These are phyloP conservation scores for Hemileccinum rubropunctum DNA, from an alignment of 768 basidiomycete species.

Conservation along the genomic window DNA sequence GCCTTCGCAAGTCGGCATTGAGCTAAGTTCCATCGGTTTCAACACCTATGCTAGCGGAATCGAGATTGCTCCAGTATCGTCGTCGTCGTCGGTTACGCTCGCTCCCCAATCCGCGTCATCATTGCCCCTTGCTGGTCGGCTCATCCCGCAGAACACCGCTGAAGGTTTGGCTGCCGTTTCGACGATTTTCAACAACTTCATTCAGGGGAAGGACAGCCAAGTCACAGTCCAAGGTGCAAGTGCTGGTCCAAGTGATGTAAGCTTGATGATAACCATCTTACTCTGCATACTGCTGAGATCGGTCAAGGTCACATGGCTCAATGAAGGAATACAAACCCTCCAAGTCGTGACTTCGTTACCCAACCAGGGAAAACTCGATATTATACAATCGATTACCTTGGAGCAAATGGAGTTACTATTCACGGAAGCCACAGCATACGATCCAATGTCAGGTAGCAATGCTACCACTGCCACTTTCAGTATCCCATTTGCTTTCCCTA, in stretches of 20 bases:
- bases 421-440: slow-evolving; percentile 53
- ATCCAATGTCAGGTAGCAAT: slow-evolving; percentile 55
- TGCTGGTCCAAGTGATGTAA: slow-evolving; percentile 56
- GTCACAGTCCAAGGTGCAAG: slow-evolving; percentile 58
- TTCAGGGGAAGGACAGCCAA: slow-evolving; percentile 62
- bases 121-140: slow-evolving; percentile 57
- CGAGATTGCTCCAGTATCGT: slow-evolving; percentile 58
- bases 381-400: slow-evolving; percentile 64
- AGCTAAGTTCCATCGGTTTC: slow-evolving; percentile 60
- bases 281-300: slow-evolving; percentile 4
- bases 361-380: slow-evolving; percentile 54
- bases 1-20: slow-evolving; percentile 76
- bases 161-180: slow-evolving; percentile 59
- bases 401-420: slow-evolving; percentile 61
- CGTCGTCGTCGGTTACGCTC: slow-evolving; percentile 49
- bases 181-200: slow-evolving; percentile 65
- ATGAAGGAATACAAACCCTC: slow-evolving; percentile 65
- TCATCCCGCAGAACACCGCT: slow-evolving; percentile 55
- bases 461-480: slow-evolving; percentile 62
- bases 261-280: slow-evolving; percentile 8
- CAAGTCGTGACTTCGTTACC: slow-evolving; percentile 58
- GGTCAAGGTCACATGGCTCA: slow-evolving; percentile 64
- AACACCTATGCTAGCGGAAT: slow-evolving; percentile 50
- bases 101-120: slow-evolving; percentile 50
- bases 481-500: slow-evolving; percentile 66